A percentile compares a stretch with the other conserved stretches of the same genome.
These are phyloP conservation scores for Fusarium duplospermum DNA, from an alignment of 2,329 filamentous ascomycete species.

Conservation along the genomic window DNA sequence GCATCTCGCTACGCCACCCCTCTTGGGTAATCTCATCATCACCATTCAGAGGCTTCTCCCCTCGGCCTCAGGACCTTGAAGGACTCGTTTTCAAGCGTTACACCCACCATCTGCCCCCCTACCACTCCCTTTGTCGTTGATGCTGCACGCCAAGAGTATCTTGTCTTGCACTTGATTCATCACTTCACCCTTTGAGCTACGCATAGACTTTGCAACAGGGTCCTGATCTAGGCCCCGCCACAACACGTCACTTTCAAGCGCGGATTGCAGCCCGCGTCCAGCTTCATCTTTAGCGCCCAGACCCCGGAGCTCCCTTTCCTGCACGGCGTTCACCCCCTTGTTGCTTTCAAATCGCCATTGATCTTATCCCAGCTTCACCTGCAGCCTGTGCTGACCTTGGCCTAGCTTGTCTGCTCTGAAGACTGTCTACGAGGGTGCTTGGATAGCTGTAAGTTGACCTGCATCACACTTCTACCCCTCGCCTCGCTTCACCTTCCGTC, in stretches of 20 bases:
- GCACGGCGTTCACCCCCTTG: conserved; percentile 29
- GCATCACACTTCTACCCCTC: conserved; percentile 14
- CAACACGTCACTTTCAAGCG: conserved; percentile 45
- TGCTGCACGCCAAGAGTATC: conserved; percentile 1
- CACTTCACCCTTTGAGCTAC: conserved; percentile 22
- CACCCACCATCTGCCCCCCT: not conserved
- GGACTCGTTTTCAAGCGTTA: not conserved
- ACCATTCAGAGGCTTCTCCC: conserved; percentile 1
- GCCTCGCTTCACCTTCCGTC: conserved; percentile 1
- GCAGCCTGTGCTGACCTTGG: conserved; percentile 30
- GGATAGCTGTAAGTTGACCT: conserved; percentile 38
- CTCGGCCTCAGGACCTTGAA: not conserved
- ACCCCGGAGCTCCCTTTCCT: conserved; percentile 30
- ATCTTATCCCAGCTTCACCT: conserved; percentile 14
- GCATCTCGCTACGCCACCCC: conserved; percentile 6
- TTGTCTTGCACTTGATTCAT: conserved; percentile 6
- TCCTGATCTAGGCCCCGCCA: conserved; percentile 42
- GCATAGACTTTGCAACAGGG: conserved; percentile 27
- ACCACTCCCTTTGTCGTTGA: not conserved
- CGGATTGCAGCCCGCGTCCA: conserved; percentile 41
- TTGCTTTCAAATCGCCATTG: conserved; percentile 29
- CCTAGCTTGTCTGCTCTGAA: conserved; percentile 23
- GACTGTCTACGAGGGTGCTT: conserved; percentile 16
- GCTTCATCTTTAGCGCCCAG: conserved; percentile 38
- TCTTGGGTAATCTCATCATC: not conserved